Evolutionary conservation across 1,139 yeast genomes (phyloP).

Genomic region (Candida mesenterica): DNA sequence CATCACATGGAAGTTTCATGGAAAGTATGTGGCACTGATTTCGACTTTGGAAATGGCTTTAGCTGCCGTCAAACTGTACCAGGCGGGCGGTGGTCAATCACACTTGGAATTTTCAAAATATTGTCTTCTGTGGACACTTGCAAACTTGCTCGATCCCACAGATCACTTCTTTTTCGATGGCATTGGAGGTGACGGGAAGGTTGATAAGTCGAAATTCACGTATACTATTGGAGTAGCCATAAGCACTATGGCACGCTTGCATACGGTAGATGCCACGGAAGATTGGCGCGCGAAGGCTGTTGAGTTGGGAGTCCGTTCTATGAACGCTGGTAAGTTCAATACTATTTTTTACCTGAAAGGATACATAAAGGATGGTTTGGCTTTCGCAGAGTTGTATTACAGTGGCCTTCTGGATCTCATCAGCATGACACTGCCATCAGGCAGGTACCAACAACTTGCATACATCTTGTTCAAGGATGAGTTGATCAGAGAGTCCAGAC

Average conservation of each 20-base stretch:
- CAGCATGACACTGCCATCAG: constrained; percentile 16
- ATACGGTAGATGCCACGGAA: constrained; percentile 8
- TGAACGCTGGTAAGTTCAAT: constrained; percentile 13
- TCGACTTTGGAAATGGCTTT: constrained; percentile 35
- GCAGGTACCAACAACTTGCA: constrained; percentile 13
- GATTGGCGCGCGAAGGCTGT: constrained; percentile 14
- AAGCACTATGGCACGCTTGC: constrained; percentile 28
- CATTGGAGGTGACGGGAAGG: constrained; percentile 14
- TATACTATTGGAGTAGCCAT: constrained; percentile 36
- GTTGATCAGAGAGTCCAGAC: constrained; percentile 22
- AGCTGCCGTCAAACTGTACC: constrained; percentile 30
- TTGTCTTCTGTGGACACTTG: constrained; percentile 24
- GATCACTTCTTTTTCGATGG: constrained; percentile 35
- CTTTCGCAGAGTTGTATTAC: constrained; percentile 12
- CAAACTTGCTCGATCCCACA: constrained; percentile 26
- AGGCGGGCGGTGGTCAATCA: constrained; percentile 15
- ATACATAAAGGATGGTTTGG: constrained; percentile 13
- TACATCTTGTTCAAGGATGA: constrained; percentile 11
- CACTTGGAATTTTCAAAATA: constrained; percentile 22
- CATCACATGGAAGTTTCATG: constrained; percentile 27
- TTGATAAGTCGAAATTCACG: constrained; percentile 33
- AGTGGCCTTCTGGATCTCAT: constrained; percentile 15
- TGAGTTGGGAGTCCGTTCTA: constrained; percentile 12
- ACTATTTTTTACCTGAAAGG: constrained; percentile 13
- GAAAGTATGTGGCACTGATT: constrained; percentile 32